Evolutionary conservation across 208 protist genomes (phyloP).

Genomic region (Leishmania gerbilli): DNA sequence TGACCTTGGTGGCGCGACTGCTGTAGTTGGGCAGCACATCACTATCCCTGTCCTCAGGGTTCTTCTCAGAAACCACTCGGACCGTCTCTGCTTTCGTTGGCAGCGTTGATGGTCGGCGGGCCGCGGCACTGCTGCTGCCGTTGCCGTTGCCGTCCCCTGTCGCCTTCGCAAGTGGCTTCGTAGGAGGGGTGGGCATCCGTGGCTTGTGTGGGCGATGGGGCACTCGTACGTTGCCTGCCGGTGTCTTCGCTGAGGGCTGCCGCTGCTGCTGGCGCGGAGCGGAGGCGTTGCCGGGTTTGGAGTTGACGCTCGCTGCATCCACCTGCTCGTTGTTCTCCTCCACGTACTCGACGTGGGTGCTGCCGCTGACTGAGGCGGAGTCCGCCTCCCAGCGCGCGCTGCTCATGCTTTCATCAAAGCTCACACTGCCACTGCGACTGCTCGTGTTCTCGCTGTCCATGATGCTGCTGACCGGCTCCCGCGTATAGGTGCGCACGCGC

Average conservation of each 20-base stretch:
- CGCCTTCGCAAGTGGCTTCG: background rate
- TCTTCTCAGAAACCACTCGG: background rate
- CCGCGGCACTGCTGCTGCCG: background rate
- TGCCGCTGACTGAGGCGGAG: background rate
- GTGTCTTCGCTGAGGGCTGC: background rate
- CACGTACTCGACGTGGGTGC: background rate
- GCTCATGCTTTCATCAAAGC: background rate
- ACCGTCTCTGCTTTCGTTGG: background rate
- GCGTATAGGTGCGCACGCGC: constrained; percentile 27
- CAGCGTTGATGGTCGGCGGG: background rate
- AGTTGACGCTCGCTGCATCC: constrained; percentile 2
- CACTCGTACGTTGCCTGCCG: background rate
- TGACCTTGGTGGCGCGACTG: background rate
- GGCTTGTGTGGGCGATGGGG: constrained; percentile 5
- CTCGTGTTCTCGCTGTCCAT: background rate
- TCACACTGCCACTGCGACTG: constrained; percentile 7
- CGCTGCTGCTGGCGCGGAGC: background rate
- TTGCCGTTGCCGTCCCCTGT: background rate
- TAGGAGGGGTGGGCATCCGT: constrained; percentile 2
- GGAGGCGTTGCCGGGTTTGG: background rate
- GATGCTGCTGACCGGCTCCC: background rate
- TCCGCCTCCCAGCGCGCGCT: constrained; percentile 2
- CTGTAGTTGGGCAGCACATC: background rate
- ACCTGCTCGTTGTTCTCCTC: constrained; percentile 1
- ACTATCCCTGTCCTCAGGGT: background rate